These are phyloP conservation scores for Sclerotinia minor DNA, from an alignment of 2,329 filamentous ascomycete species.

Conservation along the genomic window DNA sequence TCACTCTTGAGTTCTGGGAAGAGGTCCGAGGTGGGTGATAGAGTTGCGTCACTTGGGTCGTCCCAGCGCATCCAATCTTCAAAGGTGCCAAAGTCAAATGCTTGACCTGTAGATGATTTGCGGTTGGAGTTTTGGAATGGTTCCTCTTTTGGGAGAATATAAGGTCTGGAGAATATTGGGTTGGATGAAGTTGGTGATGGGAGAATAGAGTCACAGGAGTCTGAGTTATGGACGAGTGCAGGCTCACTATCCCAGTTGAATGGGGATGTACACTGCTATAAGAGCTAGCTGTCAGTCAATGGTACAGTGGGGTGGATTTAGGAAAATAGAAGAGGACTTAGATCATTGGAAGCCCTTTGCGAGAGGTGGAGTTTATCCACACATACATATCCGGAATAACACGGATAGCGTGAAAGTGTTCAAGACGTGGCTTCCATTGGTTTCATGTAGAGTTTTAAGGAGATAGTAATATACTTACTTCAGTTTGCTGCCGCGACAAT, in stretches of 20 bases:
- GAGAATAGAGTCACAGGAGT: constrained; percentile 37
- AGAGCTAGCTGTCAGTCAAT: constrained; percentile 1
- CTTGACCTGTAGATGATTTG: constrained; percentile 32
- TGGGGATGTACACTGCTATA: constrained; percentile 26
- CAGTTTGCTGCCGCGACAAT: constrained; percentile 27
- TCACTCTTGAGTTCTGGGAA: constrained; percentile 39
- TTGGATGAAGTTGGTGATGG: constrained; percentile 36
- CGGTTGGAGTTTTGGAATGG: constrained; percentile 21
- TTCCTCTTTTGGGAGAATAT: constrained; percentile 31
- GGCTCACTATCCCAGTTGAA: constrained; percentile 34
- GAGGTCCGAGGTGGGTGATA: constrained; percentile 37
- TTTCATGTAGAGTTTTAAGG: background rate
- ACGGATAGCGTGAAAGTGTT: background rate
- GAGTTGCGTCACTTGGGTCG: constrained; percentile 35
- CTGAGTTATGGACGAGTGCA: constrained; percentile 30
- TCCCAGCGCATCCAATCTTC: constrained; percentile 42
- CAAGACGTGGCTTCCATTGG: background rate
- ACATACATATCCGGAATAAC: background rate
- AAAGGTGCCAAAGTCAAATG: constrained; percentile 37
- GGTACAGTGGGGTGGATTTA: background rate
- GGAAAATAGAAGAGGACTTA: too few species aligned
- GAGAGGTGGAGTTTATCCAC: constrained; percentile 7
- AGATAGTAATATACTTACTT: constrained; percentile 29
- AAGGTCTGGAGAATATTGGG: constrained; percentile 29
- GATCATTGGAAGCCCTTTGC: background rate